Evolutionary conservation across 768 basidiomycete species (phyloP).

Genomic region (Albatrellus ellisii): DNA sequence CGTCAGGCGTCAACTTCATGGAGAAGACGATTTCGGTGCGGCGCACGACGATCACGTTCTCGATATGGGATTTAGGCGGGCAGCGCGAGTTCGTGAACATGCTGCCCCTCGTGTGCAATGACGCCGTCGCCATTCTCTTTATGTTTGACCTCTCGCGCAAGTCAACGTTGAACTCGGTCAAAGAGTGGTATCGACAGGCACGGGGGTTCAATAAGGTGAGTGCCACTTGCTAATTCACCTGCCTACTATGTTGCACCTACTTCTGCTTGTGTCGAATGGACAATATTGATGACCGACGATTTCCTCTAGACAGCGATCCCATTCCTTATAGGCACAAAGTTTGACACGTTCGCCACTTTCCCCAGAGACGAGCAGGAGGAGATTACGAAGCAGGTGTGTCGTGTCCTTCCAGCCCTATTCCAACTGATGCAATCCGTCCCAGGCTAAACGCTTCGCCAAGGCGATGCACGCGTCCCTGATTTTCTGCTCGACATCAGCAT

Average conservation of each 20-base stretch:
- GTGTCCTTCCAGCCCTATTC: background rate
- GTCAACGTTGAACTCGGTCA: slow-evolving; percentile 94
- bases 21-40: slow-evolving; percentile 99
- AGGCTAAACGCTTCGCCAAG: slow-evolving; percentile 93
- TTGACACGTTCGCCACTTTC: slow-evolving; percentile 92
- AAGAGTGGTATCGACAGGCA: slow-evolving; percentile 99
- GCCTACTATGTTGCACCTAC: background rate
- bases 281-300: too few species aligned
- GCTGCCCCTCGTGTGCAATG: slow-evolving; percentile 96
- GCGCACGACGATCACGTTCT: slow-evolving; percentile 97
- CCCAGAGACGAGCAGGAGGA: slow-evolving; percentile 98
- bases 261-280: too few species aligned
- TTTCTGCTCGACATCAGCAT: slow-evolving; percentile 97
- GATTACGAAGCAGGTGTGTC: slow-evolving; percentile 81
- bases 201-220: slow-evolving; percentile 96
- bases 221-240: slow-evolving; percentile 6
- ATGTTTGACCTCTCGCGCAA: slow-evolving; percentile 99
- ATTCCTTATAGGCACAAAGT: slow-evolving; percentile 97
- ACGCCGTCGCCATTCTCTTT: slow-evolving; percentile 98
- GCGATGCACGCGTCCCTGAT: slow-evolving; percentile 99
- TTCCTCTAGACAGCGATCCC: slow-evolving; percentile 82
- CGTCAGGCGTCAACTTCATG: slow-evolving; percentile 94
- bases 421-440: too few species aligned
- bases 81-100: slow-evolving; percentile 99
- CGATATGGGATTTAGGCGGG: slow-evolving; percentile 97